Base-by-base conservation (phyloP, 2,329 filamentous ascomycete species). In the Sarocladium brachiariae region DNA sequence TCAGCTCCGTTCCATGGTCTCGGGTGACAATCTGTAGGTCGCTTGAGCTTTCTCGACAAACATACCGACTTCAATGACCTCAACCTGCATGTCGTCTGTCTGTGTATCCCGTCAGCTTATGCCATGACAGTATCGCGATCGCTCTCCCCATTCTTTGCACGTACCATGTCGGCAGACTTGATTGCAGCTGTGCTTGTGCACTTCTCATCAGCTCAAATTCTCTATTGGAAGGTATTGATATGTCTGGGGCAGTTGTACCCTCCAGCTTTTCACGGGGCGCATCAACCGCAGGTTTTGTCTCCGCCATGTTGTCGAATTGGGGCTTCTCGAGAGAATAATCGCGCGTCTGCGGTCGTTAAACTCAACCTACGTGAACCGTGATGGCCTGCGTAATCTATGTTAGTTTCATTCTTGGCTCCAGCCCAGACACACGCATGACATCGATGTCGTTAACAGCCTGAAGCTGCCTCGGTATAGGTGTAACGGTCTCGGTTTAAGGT, bases 91-190 rank as follows among this genome's bases (percentile, higher is more conserved):
- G 62, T 96, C 91, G 53, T 97, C 92, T 62, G 86, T 92, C 93
- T 97, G 65, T 60, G 39, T 23, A 25, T 71, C 57, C 70, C 50
- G 24, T 53, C 50, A 51, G 39, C 33, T 14, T 18, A 6, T 11
- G 4, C 9, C 18, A n/a, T 46, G 21, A 9, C 18, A 8, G 23
- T 18, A 4, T 30, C 14, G 14, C 4, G 10, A 34, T 16, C 51
- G 34, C 50, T 51, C 35, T 52, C 52, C 52, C 39, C 24, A 23
- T 53, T 50, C 34, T 39, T 50, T 24, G 51, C 51, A 45, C 75
- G 70, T 78, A 97, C 93, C 93, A 99, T 99, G 67, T 99, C 93
- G 53, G 89, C 92, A 60, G 91, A 96, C 77, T 99, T 99, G 71
- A 99, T 85, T 73, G 96, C 90, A 56, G 89, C 93, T 99, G 64